Percentiles rank a stretch among this genome's conserved stretches.
phyloP scores from a whole-genome alignment of 306 rosid species.

The Nissolia schottii region DNA sequence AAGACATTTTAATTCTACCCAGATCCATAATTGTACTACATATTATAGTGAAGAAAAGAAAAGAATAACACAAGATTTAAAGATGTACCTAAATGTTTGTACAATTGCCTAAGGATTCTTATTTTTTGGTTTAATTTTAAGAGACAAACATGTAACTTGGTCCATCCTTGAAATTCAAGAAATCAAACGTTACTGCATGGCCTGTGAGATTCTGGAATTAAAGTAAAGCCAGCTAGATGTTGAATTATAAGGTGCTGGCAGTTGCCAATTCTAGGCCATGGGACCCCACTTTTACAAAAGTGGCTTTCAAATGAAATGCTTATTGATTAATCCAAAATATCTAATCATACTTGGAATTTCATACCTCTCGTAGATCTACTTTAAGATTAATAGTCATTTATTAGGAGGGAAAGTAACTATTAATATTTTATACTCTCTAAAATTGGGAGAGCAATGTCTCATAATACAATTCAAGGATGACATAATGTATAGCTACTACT shows the following conservation, averaged over 20 bases:
- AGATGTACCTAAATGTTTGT: constrained; percentile 13
- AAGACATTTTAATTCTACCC: not conserved
- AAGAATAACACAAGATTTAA: not conserved
- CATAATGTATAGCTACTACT: too few species aligned
- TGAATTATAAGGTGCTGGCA: constrained; percentile 31
- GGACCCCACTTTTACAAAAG: constrained; percentile 36
- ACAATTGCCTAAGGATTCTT: constrained; percentile 1
- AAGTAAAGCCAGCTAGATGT: constrained; percentile 46
- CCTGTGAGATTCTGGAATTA: constrained; percentile 29
- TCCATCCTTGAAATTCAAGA: constrained; percentile 32
- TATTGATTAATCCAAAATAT: constrained; percentile 16
- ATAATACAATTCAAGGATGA: not conserved
- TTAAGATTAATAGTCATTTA: not conserved
- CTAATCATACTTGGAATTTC: not conserved
- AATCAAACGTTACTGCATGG: constrained; percentile 11
- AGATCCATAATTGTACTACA: not conserved
- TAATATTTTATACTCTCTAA: not conserved
- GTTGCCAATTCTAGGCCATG: constrained; percentile 14
- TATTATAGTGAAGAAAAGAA: not conserved
- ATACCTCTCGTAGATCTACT: not conserved
- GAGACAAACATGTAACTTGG: constrained; percentile 8
- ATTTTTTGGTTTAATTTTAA: constrained; percentile 13
- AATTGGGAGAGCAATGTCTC: not conserved
- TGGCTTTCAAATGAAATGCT: constrained; percentile 14
- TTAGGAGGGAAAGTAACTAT: too few species aligned